A percentile compares a stretch with the other conserved stretches of the same genome.
Evolutionary conservation across 805 yeast genomes (phyloP).

Genomic region (Debaryomyces castellii): DNA sequence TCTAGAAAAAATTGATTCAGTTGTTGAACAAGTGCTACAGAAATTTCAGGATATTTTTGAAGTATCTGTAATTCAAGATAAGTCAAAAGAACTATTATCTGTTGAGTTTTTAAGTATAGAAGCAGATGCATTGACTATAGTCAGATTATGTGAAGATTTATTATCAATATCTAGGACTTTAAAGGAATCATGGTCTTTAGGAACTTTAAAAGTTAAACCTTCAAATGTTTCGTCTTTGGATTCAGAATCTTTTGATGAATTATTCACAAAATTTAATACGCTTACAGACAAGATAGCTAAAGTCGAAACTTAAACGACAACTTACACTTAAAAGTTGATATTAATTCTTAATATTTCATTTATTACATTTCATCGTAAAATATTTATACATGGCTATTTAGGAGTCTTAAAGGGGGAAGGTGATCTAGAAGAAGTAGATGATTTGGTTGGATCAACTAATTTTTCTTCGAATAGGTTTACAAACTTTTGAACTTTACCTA

Average conservation of each 20-base stretch:
- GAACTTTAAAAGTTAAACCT: slow-evolving; percentile 42
- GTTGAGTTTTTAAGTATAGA: slow-evolving; percentile 59
- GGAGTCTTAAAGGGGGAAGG: slow-evolving; percentile 5
- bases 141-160: slow-evolving; percentile 54
- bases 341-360: background rate
- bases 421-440: slow-evolving; percentile 5
- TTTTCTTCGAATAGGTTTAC: slow-evolving; percentile 43
- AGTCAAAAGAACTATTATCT: slow-evolving; percentile 42
- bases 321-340: background rate
- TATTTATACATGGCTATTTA: background rate
- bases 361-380: slow-evolving; percentile 1
- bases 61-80: slow-evolving; percentile 41
- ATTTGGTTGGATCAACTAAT: slow-evolving; percentile 11
- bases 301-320: slow-evolving; percentile 12
- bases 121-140: slow-evolving; percentile 49
- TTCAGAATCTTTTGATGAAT: slow-evolving; percentile 21
- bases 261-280: slow-evolving; percentile 33
- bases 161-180: slow-evolving; percentile 47
- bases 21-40: slow-evolving; percentile 49
- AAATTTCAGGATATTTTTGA: slow-evolving; percentile 55
- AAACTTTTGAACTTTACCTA: slow-evolving; percentile 46
- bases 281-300: slow-evolving; percentile 30
- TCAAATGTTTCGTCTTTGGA: slow-evolving; percentile 8
- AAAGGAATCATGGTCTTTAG: slow-evolving; percentile 59
- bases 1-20: slow-evolving; percentile 49